Percentiles rank a stretch among this genome's conserved stretches.
These are phyloP conservation scores for Skeletonema tropicum DNA, from an alignment of 108 stramenopile genomes.

Conservation along the genomic window DNA sequence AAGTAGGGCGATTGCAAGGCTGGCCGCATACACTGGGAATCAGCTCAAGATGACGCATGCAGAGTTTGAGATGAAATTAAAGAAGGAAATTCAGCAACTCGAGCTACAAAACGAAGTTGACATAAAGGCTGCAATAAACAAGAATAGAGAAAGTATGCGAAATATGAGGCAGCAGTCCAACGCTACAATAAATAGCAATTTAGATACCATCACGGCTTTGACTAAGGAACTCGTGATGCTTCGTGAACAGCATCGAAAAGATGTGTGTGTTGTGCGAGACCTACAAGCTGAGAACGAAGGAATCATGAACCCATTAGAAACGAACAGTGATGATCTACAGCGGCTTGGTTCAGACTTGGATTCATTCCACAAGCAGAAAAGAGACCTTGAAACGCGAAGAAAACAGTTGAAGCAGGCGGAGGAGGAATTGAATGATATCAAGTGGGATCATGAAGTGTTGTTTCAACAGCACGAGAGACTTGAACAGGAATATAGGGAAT, in stretches of 20 bases:
- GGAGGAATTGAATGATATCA: slow-evolving; percentile 39
- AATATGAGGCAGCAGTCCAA: slow-evolving; percentile 22
- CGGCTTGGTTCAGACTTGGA: slow-evolving; percentile 20
- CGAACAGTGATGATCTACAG: slow-evolving; percentile 14
- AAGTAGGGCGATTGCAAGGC: slow-evolving; percentile 15
- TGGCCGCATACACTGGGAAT: slow-evolving; percentile 31
- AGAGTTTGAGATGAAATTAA: slow-evolving; percentile 18
- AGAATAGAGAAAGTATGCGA: slow-evolving; percentile 27
- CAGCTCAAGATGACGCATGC: slow-evolving; percentile 15
- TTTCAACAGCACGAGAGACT: slow-evolving; percentile 40
- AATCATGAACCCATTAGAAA: slow-evolving; percentile 34
- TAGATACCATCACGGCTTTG: slow-evolving; percentile 32
- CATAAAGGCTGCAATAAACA: slow-evolving; percentile 20
- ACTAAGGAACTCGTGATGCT: slow-evolving; percentile 28
- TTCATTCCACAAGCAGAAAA: slow-evolving; percentile 25
- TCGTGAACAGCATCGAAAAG: slow-evolving; percentile 38
- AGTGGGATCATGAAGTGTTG: slow-evolving; percentile 50
- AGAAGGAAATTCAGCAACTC: slow-evolving; percentile 26
- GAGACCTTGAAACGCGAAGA: slow-evolving; percentile 29
- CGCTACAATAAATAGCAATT: slow-evolving; percentile 28
- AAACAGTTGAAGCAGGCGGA: slow-evolving; percentile 25
- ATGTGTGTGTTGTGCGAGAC: slow-evolving; percentile 18
- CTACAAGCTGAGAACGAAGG: slow-evolving; percentile 26
- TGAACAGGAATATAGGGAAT: slow-evolving; percentile 20
- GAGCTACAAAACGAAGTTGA: slow-evolving; percentile 21